phyloP scores from a whole-genome alignment of 73 alveolate genomes.

The Symbiodinium pilosum region DNA sequence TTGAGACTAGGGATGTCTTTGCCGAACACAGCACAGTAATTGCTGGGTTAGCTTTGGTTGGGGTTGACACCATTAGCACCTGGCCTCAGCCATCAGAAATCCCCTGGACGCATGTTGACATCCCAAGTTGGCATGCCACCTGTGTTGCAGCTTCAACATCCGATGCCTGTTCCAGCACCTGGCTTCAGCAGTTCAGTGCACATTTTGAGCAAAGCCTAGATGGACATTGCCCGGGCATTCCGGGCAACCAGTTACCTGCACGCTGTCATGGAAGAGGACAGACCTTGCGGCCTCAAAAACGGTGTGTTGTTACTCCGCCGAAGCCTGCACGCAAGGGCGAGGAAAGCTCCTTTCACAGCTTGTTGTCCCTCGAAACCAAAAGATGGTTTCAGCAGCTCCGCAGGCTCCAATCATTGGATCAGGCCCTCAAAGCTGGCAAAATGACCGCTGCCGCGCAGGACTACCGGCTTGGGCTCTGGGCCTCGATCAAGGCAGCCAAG shows the following conservation, averaged over 20 bases:
- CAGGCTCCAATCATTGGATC: not conserved
- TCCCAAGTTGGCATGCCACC: not conserved
- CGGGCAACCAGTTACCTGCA: too few relatives aligned
- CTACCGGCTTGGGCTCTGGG: not conserved
- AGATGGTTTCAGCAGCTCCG: conserved; percentile 22
- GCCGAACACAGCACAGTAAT: not conserved
- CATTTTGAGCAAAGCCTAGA: not conserved
- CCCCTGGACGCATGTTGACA: not conserved
- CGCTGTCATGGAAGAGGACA: not conserved
- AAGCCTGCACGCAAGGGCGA: too few relatives aligned
- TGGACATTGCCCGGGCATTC: too few relatives aligned
- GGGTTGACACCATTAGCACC: not conserved
- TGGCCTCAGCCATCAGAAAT: not conserved
- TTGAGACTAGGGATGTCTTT: not conserved
- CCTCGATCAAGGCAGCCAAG: not conserved
- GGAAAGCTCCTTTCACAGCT: not conserved
- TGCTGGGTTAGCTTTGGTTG: not conserved
- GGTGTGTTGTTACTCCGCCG: too few relatives aligned
- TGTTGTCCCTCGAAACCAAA: not conserved
- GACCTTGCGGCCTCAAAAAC: too few relatives aligned
- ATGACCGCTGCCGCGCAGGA: not conserved
- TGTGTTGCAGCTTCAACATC: not conserved
- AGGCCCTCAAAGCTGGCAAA: not conserved
- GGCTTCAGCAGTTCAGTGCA: too few relatives aligned
- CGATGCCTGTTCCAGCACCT: not conserved